Conservation (phyloP, 1,284 basidiomycete species). For the Agaricales sp. region DNA sequence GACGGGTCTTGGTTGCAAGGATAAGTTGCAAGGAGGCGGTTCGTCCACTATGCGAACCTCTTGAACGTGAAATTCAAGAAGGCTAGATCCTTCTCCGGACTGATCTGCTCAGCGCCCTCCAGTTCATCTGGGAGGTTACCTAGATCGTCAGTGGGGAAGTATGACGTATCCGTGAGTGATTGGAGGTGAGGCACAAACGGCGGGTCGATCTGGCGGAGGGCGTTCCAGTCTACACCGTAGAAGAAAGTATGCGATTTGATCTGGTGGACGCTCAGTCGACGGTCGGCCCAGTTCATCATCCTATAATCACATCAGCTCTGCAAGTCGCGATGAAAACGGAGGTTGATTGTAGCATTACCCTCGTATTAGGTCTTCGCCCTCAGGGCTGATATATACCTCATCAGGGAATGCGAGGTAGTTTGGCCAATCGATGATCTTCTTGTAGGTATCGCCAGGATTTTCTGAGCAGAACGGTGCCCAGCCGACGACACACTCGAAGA, state of each 20-base stretch:
- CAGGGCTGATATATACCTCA: slow-evolving; percentile 88
- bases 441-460: slow-evolving; percentile 95
- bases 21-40: too few species aligned
- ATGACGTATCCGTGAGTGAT: slow-evolving; percentile 90
- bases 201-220: slow-evolving; percentile 87
- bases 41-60: too few species aligned
- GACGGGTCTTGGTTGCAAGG: too few species aligned
- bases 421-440: slow-evolving; percentile 96
- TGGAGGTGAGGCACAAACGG: slow-evolving; percentile 92
- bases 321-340: slow-evolving; percentile 4
- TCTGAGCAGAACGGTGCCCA: slow-evolving; percentile 98
- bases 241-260: slow-evolving; percentile 96
- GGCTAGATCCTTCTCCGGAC: slow-evolving; percentile 83
- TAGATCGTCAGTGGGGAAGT: slow-evolving; percentile 96
- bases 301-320: slow-evolving; percentile 20
- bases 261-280: slow-evolving; percentile 75
- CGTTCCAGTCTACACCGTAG: slow-evolving; percentile 91
- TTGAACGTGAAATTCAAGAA: slow-evolving; percentile 42
- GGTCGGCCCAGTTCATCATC: slow-evolving; percentile 80
- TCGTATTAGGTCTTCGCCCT: slow-evolving; percentile 87
- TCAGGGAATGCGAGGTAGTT: slow-evolving; percentile 91
- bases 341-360: slow-evolving; percentile 34
- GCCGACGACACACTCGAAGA: slow-evolving; percentile 97
- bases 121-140: slow-evolving; percentile 75
- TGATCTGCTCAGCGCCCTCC: slow-evolving; percentile 55